Conservation (phyloP, 208 protist species). For the Leishmania guyanensis region DNA sequence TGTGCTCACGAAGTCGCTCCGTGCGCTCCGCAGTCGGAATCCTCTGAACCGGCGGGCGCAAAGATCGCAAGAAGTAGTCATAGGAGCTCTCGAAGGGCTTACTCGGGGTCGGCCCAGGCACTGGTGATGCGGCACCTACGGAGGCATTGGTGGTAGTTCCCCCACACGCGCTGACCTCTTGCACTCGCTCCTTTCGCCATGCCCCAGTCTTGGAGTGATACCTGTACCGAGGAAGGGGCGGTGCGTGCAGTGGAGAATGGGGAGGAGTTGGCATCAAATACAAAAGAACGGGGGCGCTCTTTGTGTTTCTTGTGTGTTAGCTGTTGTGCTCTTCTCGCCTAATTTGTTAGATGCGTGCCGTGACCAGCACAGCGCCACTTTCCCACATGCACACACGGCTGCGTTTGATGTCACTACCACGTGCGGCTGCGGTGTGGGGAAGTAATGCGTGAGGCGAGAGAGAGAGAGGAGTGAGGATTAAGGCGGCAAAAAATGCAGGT, state of each 20-base stretch:
- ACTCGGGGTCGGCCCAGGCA: neutral
- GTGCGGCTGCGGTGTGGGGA: neutral
- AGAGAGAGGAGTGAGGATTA: neutral
- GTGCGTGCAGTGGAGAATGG: slow-evolving; percentile 22
- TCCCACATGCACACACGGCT: neutral
- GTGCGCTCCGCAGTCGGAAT: slow-evolving; percentile 16
- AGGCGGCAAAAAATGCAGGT: neutral
- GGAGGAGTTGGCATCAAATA: slow-evolving; percentile 11
- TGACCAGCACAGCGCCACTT: neutral
- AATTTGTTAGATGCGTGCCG: neutral
- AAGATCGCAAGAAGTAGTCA: slow-evolving; percentile 61
- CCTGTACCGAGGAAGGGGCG: slow-evolving; percentile 55
- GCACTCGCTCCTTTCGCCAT: slow-evolving; percentile 39
- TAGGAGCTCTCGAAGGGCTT: slow-evolving; percentile 57
- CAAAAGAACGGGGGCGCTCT: neutral
- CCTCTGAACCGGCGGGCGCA: slow-evolving; percentile 27
- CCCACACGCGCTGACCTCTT: neutral
- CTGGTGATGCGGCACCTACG: neutral
- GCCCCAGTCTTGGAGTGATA: slow-evolving; percentile 37
- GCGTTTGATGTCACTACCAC: neutral
- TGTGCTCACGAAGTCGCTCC: slow-evolving; percentile 18
- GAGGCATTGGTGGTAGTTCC: neutral
- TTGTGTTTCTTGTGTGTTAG: neutral
- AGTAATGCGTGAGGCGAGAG: neutral
- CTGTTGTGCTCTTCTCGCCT: neutral